Conservation (phyloP, 2,329 filamentous ascomycete species). For the Cladosporium oxysporum region DNA sequence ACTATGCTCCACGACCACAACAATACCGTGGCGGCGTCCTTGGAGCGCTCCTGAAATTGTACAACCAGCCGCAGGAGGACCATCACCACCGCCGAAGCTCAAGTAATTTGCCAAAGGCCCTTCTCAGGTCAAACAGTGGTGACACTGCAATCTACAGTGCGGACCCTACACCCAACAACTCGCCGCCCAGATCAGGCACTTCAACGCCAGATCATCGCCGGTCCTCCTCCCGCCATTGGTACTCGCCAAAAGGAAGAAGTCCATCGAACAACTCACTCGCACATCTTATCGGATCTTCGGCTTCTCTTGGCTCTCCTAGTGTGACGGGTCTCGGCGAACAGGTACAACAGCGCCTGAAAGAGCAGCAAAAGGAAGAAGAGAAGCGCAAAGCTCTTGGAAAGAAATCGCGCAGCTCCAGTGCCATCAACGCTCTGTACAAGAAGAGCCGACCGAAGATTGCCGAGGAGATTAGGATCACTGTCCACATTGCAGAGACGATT, state of each 20-base stretch:
- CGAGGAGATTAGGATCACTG: slow-evolving; percentile 59
- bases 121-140: slow-evolving; percentile 21
- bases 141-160: slow-evolving; percentile 19
- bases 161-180: slow-evolving; percentile 28
- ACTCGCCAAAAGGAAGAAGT: slow-evolving; percentile 33
- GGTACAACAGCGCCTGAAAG: slow-evolving; percentile 43
- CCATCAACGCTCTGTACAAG: slow-evolving; percentile 37
- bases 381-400: slow-evolving; percentile 26
- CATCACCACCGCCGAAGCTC: slow-evolving; percentile 18
- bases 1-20: slow-evolving; percentile 66
- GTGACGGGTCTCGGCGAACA: slow-evolving; percentile 46
- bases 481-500: slow-evolving; percentile 68
- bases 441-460: slow-evolving; percentile 43
- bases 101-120: slow-evolving; percentile 20
- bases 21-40: slow-evolving; percentile 74
- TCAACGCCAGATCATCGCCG: slow-evolving; percentile 40
- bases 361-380: slow-evolving; percentile 41
- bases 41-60: slow-evolving; percentile 70
- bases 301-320: slow-evolving; percentile 44
- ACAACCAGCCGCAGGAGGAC: slow-evolving; percentile 47
- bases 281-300: slow-evolving; percentile 47
- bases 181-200: slow-evolving; percentile 46
- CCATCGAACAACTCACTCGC: slow-evolving; percentile 46
- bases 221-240: slow-evolving; percentile 39
- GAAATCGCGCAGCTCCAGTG: slow-evolving; percentile 34